Evolutionary conservation across 23 red algal genomes (phyloP), one percentile per base, ranked within the genome.

Genomic region (Gracilaria vermiculophylla): DNA sequence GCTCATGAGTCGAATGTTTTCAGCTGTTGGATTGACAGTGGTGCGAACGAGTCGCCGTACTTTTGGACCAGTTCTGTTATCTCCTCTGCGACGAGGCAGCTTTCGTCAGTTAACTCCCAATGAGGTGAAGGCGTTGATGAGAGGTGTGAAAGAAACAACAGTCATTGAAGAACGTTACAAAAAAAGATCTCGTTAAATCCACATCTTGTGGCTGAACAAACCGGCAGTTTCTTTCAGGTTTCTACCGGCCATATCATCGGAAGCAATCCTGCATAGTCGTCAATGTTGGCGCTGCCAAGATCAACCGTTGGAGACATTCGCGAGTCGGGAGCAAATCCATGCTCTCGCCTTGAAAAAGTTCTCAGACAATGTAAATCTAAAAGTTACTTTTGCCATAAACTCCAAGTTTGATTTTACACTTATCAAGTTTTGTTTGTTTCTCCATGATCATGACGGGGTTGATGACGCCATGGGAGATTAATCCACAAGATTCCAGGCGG

Each of bases 101-200:
- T 88, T 77, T 62, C 66, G 84, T 3, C 55, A 88, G 9, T 69
- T 88, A 11, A 76, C 69, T 12, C 69, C 84, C 29, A 88, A 88
- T 17, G 84, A 88, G 50, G 32, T 88, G 25, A 88, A 88, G 27
- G 69, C 84, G 12, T 61, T 88, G 70, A 88, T 12, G 49, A 44
- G 84, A 19, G 84, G 84, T 40, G 70, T 77, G 27, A 77, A 76
- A 49, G 35, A 83, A 48, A 24, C 10, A 69, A 49, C 53, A 10
- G 29, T 64, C 24, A 35, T 16, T 14, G 35, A 14, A 36, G 58
- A 64, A 15, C 58, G 58, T 64, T 31, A 31, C 12, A 25, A 64
- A 14, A 36, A 13, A 64, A 64, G 17, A 9, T 15, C 35, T 14
- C 1, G 0, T 34, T 64, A 35, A 14, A 17, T 24, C 9, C 17